Conservation (phyloP, 495 filamentous ascomycete genomes). For the Trichoderma gamsii region DNA sequence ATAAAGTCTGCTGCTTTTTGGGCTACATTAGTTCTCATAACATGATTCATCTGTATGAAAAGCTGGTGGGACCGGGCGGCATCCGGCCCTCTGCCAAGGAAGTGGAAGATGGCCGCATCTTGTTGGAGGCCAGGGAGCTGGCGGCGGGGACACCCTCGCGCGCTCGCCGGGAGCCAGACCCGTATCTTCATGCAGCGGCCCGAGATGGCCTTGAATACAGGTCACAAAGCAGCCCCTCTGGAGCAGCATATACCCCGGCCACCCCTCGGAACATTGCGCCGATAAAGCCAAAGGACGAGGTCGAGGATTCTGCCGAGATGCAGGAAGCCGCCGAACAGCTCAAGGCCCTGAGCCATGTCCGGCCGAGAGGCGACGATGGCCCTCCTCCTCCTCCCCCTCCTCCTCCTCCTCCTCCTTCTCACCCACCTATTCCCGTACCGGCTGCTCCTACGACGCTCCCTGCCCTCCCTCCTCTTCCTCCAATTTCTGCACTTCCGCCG, state of each 20-base stretch:
- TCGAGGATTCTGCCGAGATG: constrained; percentile 54
- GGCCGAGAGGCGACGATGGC: constrained; percentile 41
- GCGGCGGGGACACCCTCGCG: constrained; percentile 27
- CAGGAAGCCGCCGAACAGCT: constrained; percentile 53
- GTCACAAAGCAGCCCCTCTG: constrained; percentile 11
- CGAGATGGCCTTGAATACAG: not conserved
- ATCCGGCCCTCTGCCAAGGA: constrained; percentile 37
- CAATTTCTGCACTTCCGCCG: constrained; percentile 17
- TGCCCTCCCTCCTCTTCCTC: not conserved
- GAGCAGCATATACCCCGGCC: not conserved
- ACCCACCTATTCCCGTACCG: constrained; percentile 21
- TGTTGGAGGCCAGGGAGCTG: constrained; percentile 39
- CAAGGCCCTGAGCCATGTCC: constrained; percentile 51
- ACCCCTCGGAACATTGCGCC: constrained; percentile 9
- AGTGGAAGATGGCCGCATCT: constrained; percentile 43
- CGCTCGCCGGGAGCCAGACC: constrained; percentile 17
- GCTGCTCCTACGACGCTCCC: constrained; percentile 17
- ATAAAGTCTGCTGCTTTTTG: constrained; percentile 52
- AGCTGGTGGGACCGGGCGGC: constrained; percentile 40
- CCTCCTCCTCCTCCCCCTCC: constrained; percentile 21
- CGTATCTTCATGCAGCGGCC: not conserved
- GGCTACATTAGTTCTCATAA: constrained; percentile 53
- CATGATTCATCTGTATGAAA: constrained; percentile 50
- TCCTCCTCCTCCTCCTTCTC: constrained; percentile 21
- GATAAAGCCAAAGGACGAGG: constrained; percentile 39